Conservation (phyloP, 1,139 yeast genomes). For the Yamadazyma aaseri region DNA sequence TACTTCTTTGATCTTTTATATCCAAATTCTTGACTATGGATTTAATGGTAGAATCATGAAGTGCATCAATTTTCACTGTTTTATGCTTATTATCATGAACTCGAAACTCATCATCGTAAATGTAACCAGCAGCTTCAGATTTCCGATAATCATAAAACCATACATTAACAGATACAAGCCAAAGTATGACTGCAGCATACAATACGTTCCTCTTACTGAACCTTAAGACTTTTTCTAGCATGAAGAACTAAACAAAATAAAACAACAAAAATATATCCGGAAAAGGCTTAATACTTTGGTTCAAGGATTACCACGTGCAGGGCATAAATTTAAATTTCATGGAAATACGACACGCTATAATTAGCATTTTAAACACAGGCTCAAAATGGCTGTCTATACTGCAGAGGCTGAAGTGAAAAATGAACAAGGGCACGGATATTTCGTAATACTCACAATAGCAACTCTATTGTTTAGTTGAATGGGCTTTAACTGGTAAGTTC, state of each 20-base stretch:
- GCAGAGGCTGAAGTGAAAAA: too few species aligned
- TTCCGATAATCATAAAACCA: conserved; percentile 14
- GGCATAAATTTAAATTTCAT: too few species aligned
- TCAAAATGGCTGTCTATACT: too few species aligned
- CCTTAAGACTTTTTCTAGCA: conserved; percentile 7
- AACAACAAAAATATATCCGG: too few species aligned
- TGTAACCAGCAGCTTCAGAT: conserved; percentile 2
- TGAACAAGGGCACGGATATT: too few species aligned
- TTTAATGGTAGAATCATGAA: conserved; percentile 9
- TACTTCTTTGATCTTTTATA: conserved; percentile 17
- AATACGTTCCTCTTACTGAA: conserved; percentile 8
- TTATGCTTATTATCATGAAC: conserved; percentile 11
- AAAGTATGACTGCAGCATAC: conserved; percentile 10
- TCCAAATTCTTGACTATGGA: conserved; percentile 9
- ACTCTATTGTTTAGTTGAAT: too few species aligned
- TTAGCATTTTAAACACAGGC: too few species aligned
- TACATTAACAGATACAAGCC: conserved; percentile 13
- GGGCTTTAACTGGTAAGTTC: too few species aligned
- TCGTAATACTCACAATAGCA: too few species aligned
- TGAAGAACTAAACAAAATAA: background rate
- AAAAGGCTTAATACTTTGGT: too few species aligned
- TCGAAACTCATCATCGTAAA: conserved; percentile 13
- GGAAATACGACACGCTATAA: too few species aligned
- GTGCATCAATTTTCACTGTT: conserved; percentile 7
- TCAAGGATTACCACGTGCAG: too few species aligned